Conservation (phyloP, 805 yeast genomes). For the Zygosaccharomyces siamensis region DNA sequence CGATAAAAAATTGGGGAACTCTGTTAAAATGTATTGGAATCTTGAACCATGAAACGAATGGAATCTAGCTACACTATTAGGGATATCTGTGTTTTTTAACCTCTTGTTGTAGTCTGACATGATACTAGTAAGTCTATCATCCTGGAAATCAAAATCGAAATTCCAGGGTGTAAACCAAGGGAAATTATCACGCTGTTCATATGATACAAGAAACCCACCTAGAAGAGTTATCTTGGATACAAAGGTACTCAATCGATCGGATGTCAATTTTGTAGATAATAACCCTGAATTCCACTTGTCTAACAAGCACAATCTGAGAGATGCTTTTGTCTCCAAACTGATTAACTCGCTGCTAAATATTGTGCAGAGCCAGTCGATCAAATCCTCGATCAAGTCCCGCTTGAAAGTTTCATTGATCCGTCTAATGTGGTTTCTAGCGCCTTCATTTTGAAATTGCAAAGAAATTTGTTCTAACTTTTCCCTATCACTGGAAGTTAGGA, state of each 20-base stretch:
- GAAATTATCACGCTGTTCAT: slow-evolving; percentile 19
- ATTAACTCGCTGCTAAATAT: slow-evolving; percentile 11
- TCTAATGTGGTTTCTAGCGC: slow-evolving; percentile 21
- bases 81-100: slow-evolving; percentile 16
- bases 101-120: slow-evolving; percentile 25
- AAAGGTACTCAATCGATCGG: slow-evolving; percentile 11
- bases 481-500: slow-evolving; percentile 20
- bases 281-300: slow-evolving; percentile 25
- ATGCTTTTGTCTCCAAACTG: slow-evolving; percentile 8
- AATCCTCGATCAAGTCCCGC: slow-evolving; percentile 22
- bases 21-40: slow-evolving; percentile 37
- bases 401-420: slow-evolving; percentile 26
- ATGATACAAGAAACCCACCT: slow-evolving; percentile 30
- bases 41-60: slow-evolving; percentile 39
- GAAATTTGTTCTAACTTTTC: slow-evolving; percentile 17
- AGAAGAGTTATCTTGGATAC: slow-evolving; percentile 24
- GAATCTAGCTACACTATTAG: slow-evolving; percentile 14
- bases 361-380: slow-evolving; percentile 23
- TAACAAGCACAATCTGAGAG: slow-evolving; percentile 24
- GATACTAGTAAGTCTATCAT: slow-evolving; percentile 13
- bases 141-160: slow-evolving; percentile 14
- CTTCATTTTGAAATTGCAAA: slow-evolving; percentile 19
- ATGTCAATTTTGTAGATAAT: slow-evolving; percentile 11
- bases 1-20: slow-evolving; percentile 19
- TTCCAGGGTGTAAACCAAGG: slow-evolving; percentile 32